Evolutionary conservation across 352 stramenopile genomes (phyloP).

Genomic region (Elongisporangium prolatum): DNA sequence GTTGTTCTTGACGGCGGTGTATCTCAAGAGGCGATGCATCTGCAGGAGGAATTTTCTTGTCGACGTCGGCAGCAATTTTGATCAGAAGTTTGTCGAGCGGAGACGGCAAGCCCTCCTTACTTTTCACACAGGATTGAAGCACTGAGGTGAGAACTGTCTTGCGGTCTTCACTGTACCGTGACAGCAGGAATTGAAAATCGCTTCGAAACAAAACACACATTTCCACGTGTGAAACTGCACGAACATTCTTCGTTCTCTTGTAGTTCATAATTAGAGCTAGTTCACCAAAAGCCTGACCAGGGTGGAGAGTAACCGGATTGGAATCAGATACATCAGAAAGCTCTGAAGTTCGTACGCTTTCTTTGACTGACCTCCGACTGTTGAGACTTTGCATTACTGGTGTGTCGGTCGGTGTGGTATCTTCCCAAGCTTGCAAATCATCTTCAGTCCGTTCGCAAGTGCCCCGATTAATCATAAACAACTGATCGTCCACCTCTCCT

Average conservation of each 20-base stretch:
- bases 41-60: not conserved
- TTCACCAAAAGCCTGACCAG: conserved; percentile 43
- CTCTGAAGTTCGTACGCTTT: not conserved
- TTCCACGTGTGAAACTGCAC: conserved; percentile 36
- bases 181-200: conserved; percentile 27
- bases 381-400: not conserved
- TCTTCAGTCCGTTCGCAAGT: conserved; percentile 14
- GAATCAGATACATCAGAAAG: not conserved
- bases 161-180: conserved; percentile 23
- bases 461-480: conserved; percentile 41
- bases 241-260: conserved; percentile 30
- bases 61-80: not conserved
- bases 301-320: not conserved
- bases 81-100: not conserved
- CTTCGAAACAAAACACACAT: conserved; percentile 36
- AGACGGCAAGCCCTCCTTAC: not conserved
- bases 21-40: not conserved
- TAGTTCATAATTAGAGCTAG: conserved; percentile 48
- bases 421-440: not conserved
- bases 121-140: not conserved
- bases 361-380: not conserved
- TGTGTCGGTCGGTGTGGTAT: not conserved
- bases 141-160: conserved; percentile 2
- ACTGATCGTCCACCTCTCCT: conserved; percentile 23
- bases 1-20: not conserved